Evolutionary conservation across 768 basidiomycete species (phyloP).

Genomic region (Aureoboletus auriporus): DNA sequence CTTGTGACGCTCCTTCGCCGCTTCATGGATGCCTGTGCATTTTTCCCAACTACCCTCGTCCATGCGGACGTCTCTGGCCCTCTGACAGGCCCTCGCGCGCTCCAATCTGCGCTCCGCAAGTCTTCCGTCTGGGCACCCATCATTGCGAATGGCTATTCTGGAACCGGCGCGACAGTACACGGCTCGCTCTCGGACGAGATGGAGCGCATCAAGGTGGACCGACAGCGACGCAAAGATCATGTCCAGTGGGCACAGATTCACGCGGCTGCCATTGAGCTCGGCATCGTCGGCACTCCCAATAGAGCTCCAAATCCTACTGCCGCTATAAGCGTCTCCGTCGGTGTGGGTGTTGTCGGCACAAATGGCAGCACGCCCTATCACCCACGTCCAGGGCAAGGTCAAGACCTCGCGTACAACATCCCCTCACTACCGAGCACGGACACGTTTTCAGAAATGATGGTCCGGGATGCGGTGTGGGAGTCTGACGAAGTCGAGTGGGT

Average conservation of each 20-base stretch:
- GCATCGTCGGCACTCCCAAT: conserved; percentile 33
- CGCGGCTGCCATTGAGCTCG: conserved; percentile 58
- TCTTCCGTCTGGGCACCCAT: conserved; percentile 50
- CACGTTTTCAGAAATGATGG: conserved; percentile 57
- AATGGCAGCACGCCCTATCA: conserved; percentile 23
- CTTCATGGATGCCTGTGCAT: conserved; percentile 48
- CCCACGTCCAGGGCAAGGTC: conserved; percentile 29
- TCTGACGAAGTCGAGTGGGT: conserved; percentile 66
- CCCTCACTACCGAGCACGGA: conserved; percentile 23
- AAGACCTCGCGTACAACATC: conserved; percentile 39
- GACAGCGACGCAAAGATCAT: conserved; percentile 59
- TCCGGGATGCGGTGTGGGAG: conserved; percentile 65
- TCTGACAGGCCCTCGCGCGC: conserved; percentile 50
- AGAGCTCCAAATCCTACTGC: neutral
- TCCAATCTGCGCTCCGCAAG: conserved; percentile 58
- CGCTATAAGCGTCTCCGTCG: neutral
- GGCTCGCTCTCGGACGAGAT: conserved; percentile 53
- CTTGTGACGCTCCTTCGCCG: conserved; percentile 35
- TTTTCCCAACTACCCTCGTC: conserved; percentile 43
- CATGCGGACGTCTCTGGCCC: conserved; percentile 57
- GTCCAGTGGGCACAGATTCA: conserved; percentile 67
- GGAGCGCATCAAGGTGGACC: conserved; percentile 57
- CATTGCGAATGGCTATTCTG: neutral
- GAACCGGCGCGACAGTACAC: conserved; percentile 1
- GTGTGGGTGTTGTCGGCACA: conserved; percentile 1